These are phyloP conservation scores for Quercus lobata DNA, from an alignment of 331 rosid genomes.

Conservation along the genomic window DNA sequence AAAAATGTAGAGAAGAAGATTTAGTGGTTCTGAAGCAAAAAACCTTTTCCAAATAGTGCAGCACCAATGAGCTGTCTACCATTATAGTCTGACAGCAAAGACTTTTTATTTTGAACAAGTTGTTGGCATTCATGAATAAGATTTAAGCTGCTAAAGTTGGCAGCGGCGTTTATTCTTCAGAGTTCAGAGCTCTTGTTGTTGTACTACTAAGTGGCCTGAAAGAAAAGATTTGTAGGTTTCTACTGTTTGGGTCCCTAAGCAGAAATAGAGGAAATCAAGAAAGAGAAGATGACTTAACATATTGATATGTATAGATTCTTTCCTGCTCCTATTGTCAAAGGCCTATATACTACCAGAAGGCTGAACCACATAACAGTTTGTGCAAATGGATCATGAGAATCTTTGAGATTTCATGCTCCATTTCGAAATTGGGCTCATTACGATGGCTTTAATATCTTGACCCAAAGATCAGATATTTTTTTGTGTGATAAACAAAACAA, in stretches of 20 bases:
- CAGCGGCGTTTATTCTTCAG: neutral
- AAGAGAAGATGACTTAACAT: neutral
- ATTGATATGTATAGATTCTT: neutral
- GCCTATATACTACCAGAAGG: neutral
- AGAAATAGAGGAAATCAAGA: neutral
- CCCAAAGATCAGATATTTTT: neutral
- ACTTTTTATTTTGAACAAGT: neutral
- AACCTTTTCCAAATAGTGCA: neutral
- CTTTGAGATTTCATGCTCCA: neutral
- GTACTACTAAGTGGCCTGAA: neutral
- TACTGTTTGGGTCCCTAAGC: neutral
- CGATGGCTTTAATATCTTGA: neutral
- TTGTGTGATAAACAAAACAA: neutral
- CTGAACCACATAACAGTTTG: neutral
- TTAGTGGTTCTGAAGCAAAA: neutral
- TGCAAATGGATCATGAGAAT: neutral
- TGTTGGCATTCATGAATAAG: neutral
- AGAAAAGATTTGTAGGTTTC: neutral
- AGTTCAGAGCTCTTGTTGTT: neutral
- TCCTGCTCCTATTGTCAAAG: neutral
- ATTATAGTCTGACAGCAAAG: no score
- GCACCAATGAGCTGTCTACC: neutral
- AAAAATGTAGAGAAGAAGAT: neutral
- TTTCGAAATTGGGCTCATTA: neutral
- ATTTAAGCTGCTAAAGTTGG: neutral